Conservation (phyloP, 768 basidiomycete species). For the Termitomyces sp. region DNA sequence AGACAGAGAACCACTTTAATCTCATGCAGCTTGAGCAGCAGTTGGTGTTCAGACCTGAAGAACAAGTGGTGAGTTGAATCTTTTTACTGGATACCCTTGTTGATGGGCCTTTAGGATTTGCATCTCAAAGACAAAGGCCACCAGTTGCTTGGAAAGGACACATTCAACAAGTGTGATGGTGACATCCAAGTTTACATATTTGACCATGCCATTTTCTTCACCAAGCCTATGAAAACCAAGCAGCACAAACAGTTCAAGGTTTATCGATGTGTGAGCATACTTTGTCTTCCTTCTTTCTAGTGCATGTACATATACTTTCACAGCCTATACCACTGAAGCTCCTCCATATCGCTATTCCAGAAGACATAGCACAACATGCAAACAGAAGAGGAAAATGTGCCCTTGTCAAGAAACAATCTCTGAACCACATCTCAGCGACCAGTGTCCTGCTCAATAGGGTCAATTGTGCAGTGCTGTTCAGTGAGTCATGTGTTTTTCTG, state of each 20-base stretch:
- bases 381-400: slow-evolving; percentile 39
- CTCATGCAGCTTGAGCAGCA: slow-evolving; percentile 91
- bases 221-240: slow-evolving; percentile 78
- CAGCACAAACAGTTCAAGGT: slow-evolving; percentile 92
- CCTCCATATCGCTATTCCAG: slow-evolving; percentile 74
- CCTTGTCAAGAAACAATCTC: slow-evolving; percentile 42
- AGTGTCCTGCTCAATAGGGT: slow-evolving; percentile 69
- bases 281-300: background rate
- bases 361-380: slow-evolving; percentile 47
- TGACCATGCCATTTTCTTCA: slow-evolving; percentile 94
- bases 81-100: background rate
- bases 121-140: slow-evolving; percentile 83
- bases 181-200: slow-evolving; percentile 94
- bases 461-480: slow-evolving; percentile 84
- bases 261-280: slow-evolving; percentile 74
- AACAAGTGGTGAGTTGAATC: slow-evolving; percentile 69
- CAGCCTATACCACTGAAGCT: slow-evolving; percentile 97
- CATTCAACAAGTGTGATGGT: slow-evolving; percentile 85
- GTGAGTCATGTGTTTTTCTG: slow-evolving; percentile 50
- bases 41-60: slow-evolving; percentile 83
- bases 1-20: slow-evolving; percentile 95
- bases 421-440: slow-evolving; percentile 33
- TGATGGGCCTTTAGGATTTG: slow-evolving; percentile 57
- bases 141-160: slow-evolving; percentile 88
- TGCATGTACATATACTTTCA: background rate